phyloP scores from a whole-genome alignment of 352 stramenopile species.

The Aphanomyces astaci region DNA sequence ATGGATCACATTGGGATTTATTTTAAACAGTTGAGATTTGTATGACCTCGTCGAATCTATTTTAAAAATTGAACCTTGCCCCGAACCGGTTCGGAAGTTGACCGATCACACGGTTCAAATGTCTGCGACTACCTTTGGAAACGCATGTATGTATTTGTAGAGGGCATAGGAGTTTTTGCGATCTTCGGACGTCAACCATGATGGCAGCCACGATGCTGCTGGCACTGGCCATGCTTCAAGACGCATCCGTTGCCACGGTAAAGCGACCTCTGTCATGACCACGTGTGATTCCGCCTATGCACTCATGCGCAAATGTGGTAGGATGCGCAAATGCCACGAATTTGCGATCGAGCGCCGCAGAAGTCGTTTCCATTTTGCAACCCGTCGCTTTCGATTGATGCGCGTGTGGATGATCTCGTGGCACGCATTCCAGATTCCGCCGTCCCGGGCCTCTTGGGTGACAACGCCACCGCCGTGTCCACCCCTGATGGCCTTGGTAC shows the following conservation, averaged over 20 bases:
- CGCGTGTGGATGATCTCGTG: slow-evolving; percentile 75
- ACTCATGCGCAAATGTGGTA: too few relatives aligned
- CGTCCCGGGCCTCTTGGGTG: slow-evolving; percentile 67
- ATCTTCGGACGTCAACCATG: too few relatives aligned
- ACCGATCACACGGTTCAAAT: not conserved
- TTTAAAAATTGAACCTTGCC: not conserved
- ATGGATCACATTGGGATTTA: not conserved
- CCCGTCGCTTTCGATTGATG: slow-evolving; percentile 38
- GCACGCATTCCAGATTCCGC: slow-evolving; percentile 53
- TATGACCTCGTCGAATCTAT: not conserved
- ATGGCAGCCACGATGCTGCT: too few relatives aligned
- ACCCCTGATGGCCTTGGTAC: slow-evolving; percentile 21
- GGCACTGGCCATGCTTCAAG: too few relatives aligned
- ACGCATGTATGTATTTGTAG: too few relatives aligned
- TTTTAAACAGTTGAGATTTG: not conserved
- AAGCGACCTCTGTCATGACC: too few relatives aligned
- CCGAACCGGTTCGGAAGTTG: too few relatives aligned
- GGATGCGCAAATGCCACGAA: too few relatives aligned
- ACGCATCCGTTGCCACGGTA: too few relatives aligned
- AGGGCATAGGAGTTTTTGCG: too few relatives aligned
- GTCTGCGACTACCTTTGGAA: too few relatives aligned
- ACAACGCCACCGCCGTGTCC: slow-evolving; percentile 44
- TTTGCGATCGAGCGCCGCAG: slow-evolving; percentile 41
- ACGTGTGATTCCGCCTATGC: too few relatives aligned
- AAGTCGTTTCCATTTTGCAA: slow-evolving; percentile 70